Conservation (phyloP, 805 yeast genomes). For the Candida boleticola region DNA sequence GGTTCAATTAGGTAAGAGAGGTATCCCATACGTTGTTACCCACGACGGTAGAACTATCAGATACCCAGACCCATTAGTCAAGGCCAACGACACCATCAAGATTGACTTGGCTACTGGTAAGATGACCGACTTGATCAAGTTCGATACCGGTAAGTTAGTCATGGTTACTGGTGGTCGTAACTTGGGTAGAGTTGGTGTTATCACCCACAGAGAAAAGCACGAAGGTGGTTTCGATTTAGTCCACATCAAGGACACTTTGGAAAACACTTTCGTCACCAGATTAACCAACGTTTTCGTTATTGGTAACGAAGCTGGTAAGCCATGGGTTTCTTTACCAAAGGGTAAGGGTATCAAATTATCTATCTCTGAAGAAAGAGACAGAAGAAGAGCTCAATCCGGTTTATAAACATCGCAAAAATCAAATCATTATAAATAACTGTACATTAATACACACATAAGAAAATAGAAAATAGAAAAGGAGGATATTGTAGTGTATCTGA, state of each 20-base stretch:
- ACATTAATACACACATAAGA: neutral
- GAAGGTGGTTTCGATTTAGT: conserved; percentile 98
- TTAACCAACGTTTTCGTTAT: conserved; percentile 88
- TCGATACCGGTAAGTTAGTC: conserved; percentile 23
- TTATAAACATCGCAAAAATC: conserved; percentile 15
- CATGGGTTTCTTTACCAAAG: conserved; percentile 93
- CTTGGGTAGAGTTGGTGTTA: conserved; percentile 97
- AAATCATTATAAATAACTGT: conserved; percentile 1
- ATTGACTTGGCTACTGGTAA: conserved; percentile 95
- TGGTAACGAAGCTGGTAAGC: conserved; percentile 89
- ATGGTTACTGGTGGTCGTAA: conserved; percentile 93
- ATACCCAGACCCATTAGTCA: conserved; percentile 98
- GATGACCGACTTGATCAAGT: conserved; percentile 50
- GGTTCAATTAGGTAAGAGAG: conserved; percentile 97
- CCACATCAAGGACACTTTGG: conserved; percentile 92
- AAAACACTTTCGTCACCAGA: conserved; percentile 95
- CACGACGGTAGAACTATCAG: conserved; percentile 99
- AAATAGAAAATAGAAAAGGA: neutral
- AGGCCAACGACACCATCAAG: conserved; percentile 97
- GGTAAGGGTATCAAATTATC: conserved; percentile 98
- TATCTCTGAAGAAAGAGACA: conserved; percentile 97
- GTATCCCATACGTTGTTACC: conserved; percentile 97
- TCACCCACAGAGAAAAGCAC: conserved; percentile 94
- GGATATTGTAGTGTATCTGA: neutral
- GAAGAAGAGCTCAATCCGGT: conserved; percentile 79